phyloP scores from a whole-genome alignment of 495 filamentous ascomycete genomes.

The Apiosordaria backusii region DNA sequence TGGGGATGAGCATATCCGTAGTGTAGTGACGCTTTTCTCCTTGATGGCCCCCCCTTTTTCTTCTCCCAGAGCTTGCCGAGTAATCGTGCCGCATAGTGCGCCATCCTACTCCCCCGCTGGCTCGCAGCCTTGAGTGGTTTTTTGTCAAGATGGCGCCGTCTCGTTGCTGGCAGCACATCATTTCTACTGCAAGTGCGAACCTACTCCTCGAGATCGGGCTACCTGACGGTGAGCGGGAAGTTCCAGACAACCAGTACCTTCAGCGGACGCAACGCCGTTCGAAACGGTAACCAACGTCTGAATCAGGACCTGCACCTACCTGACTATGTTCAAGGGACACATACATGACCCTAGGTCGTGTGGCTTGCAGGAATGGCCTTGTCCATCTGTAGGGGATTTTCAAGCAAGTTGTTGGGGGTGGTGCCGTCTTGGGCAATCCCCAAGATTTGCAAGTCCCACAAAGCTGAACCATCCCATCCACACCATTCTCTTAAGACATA shows the following conservation, averaged over 20 bases:
- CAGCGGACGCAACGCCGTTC: not conserved
- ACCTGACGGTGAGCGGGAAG: too few species aligned
- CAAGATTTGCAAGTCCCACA: conserved; percentile 4
- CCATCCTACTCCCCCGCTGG: too few species aligned
- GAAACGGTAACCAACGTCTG: conserved; percentile 2
- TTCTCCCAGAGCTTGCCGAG: not conserved
- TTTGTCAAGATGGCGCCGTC: not conserved
- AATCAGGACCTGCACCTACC: not conserved
- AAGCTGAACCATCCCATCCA: conserved; percentile 8
- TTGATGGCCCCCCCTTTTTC: too few species aligned
- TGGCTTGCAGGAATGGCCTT: not conserved
- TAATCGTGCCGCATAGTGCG: not conserved
- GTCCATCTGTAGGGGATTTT: conserved; percentile 10
- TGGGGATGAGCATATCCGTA: too few species aligned
- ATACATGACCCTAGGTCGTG: conserved; percentile 1
- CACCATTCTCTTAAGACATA: conserved; percentile 8
- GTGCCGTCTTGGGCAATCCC: conserved; percentile 9
- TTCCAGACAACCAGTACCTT: not conserved
- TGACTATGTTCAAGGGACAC: not conserved
- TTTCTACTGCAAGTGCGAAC: not conserved
- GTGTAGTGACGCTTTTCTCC: too few species aligned
- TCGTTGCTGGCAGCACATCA: not conserved
- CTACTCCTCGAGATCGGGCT: not conserved
- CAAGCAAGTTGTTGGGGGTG: not conserved
- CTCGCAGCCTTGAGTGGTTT: not conserved